Percentiles rank a stretch among this genome's conserved stretches.
These are phyloP conservation scores for Coemansia interrupta DNA, from an alignment of 192 early-diverging fungal species.

Conservation along the genomic window DNA sequence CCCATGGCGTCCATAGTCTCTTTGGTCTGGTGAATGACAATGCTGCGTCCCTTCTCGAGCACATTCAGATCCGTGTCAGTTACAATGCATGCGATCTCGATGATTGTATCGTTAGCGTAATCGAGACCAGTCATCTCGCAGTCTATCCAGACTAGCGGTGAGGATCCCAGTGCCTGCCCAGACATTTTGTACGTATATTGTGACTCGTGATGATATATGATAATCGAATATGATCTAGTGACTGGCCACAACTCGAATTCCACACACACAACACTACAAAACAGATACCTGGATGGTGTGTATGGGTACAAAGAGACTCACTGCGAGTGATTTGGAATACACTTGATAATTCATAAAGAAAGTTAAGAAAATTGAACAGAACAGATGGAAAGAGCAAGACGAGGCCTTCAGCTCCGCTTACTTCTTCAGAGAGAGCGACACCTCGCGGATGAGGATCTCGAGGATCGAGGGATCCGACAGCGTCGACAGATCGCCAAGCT, in stretches of 20 bases:
- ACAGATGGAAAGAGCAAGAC: neutral
- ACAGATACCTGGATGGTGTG: too few relatives aligned
- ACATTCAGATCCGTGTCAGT: slow-evolving; percentile 85
- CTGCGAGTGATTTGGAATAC: too few relatives aligned
- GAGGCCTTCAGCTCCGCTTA: neutral
- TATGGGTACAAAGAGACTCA: too few relatives aligned
- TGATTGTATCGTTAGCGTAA: slow-evolving; percentile 67
- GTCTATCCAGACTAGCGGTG: slow-evolving; percentile 53
- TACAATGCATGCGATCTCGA: slow-evolving; percentile 86
- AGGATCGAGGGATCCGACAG: slow-evolving; percentile 76
- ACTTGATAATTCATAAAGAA: neutral
- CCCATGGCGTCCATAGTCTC: slow-evolving; percentile 82
- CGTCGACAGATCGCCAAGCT: slow-evolving; percentile 85
- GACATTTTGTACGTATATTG: too few relatives aligned
- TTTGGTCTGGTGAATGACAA: slow-evolving; percentile 72
- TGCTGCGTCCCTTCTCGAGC: slow-evolving; percentile 69
- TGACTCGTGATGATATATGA: neutral
- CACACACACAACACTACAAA: too few relatives aligned
- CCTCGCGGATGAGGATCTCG: slow-evolving; percentile 52
- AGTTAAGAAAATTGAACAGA: neutral
- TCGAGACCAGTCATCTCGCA: slow-evolving; percentile 56
- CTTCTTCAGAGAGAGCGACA: slow-evolving; percentile 27
- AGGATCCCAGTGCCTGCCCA: too few relatives aligned
- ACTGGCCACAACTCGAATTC: neutral
- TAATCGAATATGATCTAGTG: neutral